Percentiles rank a stretch among this genome's conserved stretches.
Conservation (phyloP, 306 rosid genomes). For the Aeschynomene evenia region DNA sequence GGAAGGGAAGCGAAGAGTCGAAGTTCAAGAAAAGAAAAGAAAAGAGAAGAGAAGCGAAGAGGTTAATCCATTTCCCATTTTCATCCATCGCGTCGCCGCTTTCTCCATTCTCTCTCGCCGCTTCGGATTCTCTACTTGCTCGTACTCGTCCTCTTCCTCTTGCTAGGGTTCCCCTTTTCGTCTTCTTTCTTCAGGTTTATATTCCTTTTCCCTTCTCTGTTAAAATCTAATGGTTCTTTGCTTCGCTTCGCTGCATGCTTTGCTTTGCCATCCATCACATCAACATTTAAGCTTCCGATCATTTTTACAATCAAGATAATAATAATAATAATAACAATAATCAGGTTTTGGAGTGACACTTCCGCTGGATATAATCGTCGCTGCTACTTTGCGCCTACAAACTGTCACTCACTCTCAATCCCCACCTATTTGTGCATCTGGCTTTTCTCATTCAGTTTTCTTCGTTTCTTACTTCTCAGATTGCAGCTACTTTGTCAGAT, state of each 20-base stretch:
- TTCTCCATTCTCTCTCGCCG: not conserved
- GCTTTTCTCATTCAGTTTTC: not conserved
- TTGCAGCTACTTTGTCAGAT: constrained; percentile 24
- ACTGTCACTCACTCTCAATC: constrained; percentile 4
- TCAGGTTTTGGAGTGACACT: not conserved
- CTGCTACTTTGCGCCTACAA: not conserved
- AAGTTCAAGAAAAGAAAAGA: no score
- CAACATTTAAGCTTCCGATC: not conserved
- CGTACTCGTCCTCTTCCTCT: not conserved
- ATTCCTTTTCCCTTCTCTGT: not conserved
- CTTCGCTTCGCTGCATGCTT: not conserved
- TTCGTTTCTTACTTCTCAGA: constrained; percentile 3
- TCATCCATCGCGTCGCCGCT: not conserved
- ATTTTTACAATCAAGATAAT: not conserved
- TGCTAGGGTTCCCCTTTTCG: not conserved
- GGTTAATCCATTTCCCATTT: not conserved
- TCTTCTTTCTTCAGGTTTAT: not conserved
- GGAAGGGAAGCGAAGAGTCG: not conserved
- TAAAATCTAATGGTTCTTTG: not conserved
- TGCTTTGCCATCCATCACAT: not conserved
- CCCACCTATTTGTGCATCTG: not conserved
- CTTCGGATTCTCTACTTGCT: not conserved
- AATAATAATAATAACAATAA: no score
- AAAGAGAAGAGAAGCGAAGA: not conserved
- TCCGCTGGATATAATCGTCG: not conserved